Conservation (phyloP, 2,329 filamentous ascomycete genomes). For the Paramyrothecium roridum region DNA sequence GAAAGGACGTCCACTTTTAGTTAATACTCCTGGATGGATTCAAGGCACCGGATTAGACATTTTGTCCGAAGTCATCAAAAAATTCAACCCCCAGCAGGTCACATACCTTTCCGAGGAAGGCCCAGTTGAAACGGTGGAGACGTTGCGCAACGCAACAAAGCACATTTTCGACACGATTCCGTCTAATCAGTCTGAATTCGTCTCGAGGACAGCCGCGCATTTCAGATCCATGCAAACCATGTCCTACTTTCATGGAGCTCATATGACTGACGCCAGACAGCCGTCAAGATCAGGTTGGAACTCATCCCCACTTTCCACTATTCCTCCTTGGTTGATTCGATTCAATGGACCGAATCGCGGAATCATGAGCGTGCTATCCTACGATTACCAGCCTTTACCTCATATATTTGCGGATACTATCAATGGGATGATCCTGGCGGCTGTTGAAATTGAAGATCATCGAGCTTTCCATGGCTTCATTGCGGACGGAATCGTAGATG, state of each 20-base stretch:
- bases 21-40: slow-evolving; percentile 76
- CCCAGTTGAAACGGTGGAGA: slow-evolving; percentile 52
- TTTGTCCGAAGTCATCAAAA: slow-evolving; percentile 53
- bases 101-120: slow-evolving; percentile 68
- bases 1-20: slow-evolving; percentile 53
- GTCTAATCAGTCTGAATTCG: slow-evolving; percentile 55
- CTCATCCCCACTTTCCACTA: slow-evolving; percentile 49
- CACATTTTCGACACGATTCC: slow-evolving; percentile 50
- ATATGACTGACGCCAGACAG: slow-evolving; percentile 5
- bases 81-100: slow-evolving; percentile 56
- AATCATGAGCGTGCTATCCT: slow-evolving; percentile 64
- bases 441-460: slow-evolving; percentile 57
- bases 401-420: slow-evolving; percentile 62
- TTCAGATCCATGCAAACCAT: slow-evolving; percentile 73
- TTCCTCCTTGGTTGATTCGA: slow-evolving; percentile 58
- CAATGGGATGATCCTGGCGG: slow-evolving; percentile 66
- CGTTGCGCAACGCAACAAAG: slow-evolving; percentile 41
- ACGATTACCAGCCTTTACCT: slow-evolving; percentile 60
- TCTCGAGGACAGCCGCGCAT: slow-evolving; percentile 60
- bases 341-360: slow-evolving; percentile 51
- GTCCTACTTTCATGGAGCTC: slow-evolving; percentile 67
- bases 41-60: slow-evolving; percentile 67
- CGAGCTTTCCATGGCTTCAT: slow-evolving; percentile 41
- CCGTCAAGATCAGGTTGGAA: slow-evolving; percentile 41
- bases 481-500: slow-evolving; percentile 12